Evolutionary conservation across 352 stramenopile genomes (phyloP).

Genomic region (Pythium dissotocum): DNA sequence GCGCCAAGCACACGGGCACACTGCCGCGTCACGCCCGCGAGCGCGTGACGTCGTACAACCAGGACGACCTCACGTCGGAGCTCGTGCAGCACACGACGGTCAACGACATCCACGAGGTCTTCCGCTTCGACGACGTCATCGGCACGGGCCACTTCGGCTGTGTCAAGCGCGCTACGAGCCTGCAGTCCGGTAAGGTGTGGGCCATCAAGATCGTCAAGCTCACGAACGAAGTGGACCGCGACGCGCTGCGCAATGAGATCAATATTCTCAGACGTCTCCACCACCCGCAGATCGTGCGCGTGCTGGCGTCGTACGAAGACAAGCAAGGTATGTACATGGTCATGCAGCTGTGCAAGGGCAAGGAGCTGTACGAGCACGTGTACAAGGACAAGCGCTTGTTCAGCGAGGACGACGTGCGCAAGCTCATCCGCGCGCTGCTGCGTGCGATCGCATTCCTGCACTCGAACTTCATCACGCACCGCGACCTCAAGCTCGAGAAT

Average conservation of each 20-base stretch:
- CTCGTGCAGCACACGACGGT: slow-evolving; percentile 80
- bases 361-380: slow-evolving; percentile 77
- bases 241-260: slow-evolving; percentile 76
- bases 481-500: slow-evolving; percentile 85
- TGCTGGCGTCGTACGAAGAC: slow-evolving; percentile 80
- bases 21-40: slow-evolving; percentile 20
- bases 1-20: slow-evolving; percentile 16
- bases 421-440: slow-evolving; percentile 49
- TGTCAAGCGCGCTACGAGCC: slow-evolving; percentile 63
- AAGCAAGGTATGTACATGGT: slow-evolving; percentile 85
- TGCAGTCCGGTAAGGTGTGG: slow-evolving; percentile 70
- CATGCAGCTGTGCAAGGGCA: slow-evolving; percentile 84
- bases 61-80: slow-evolving; percentile 73
- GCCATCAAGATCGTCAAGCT: slow-evolving; percentile 77
- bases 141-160: slow-evolving; percentile 72
- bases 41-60: slow-evolving; percentile 36
- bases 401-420: slow-evolving; percentile 64
- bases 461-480: slow-evolving; percentile 79
- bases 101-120: slow-evolving; percentile 60
- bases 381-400: slow-evolving; percentile 68
- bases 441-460: slow-evolving; percentile 66
- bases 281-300: slow-evolving; percentile 79
- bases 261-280: slow-evolving; percentile 77
- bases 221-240: slow-evolving; percentile 71
- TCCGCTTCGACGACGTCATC: slow-evolving; percentile 65